Percentiles rank a stretch among this genome's conserved stretches.
phyloP scores from a whole-genome alignment of 2,329 filamentous ascomycete genomes.

The Biscogniauxia sp. region DNA sequence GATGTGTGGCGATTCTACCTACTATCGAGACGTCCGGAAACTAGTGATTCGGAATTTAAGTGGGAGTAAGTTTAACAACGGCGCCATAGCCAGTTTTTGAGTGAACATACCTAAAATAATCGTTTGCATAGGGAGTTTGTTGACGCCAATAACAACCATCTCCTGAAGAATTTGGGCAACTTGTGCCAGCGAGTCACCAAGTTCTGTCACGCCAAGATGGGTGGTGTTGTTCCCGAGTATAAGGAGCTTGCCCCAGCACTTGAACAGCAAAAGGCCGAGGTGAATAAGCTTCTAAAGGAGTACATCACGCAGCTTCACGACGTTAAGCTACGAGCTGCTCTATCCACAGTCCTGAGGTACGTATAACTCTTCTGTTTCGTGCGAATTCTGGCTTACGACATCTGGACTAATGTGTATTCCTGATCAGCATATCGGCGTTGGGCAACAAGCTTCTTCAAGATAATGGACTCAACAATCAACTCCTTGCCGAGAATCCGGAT shows the following conservation, averaged over 20 bases:
- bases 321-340: slow-evolving; percentile 66
- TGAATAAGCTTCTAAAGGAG: slow-evolving; percentile 63
- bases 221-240: slow-evolving; percentile 57
- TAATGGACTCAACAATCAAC: slow-evolving; percentile 53
- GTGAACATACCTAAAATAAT: slow-evolving; percentile 28
- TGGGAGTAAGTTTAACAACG: slow-evolving; percentile 52
- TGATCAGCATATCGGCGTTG: slow-evolving; percentile 27
- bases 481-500: slow-evolving; percentile 52
- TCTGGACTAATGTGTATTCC: neutral
- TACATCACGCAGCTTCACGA: slow-evolving; percentile 69
- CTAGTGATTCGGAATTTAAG: slow-evolving; percentile 83
- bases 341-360: slow-evolving; percentile 34
- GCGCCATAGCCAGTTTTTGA: slow-evolving; percentile 3
- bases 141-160: slow-evolving; percentile 80
- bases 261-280: slow-evolving; percentile 50
- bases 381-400: neutral
- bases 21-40: slow-evolving; percentile 80
- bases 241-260: slow-evolving; percentile 36
- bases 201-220: slow-evolving; percentile 63
- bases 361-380: neutral
- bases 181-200: slow-evolving; percentile 49
- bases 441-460: slow-evolving; percentile 52
- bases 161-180: slow-evolving; percentile 75
- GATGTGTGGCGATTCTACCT: slow-evolving; percentile 96
- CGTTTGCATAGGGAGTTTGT: slow-evolving; percentile 58